phyloP scores from a whole-genome alignment of 2,329 filamentous ascomycete species.

The Mycosphaerella sp. region DNA sequence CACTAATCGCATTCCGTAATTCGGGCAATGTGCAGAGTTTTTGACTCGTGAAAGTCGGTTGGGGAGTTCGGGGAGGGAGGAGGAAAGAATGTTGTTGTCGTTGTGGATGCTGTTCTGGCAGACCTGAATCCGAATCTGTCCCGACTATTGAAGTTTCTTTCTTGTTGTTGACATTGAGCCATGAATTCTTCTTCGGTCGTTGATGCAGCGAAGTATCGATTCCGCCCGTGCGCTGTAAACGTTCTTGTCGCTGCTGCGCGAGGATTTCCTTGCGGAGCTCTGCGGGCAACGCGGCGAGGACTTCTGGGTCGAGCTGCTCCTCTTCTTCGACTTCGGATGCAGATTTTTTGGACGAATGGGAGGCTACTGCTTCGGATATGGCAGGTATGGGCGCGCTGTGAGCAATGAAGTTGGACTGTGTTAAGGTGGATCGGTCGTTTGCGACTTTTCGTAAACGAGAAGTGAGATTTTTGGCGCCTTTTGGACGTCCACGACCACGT shows the following conservation, averaged over 20 bases:
- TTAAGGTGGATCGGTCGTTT: conserved; percentile 49
- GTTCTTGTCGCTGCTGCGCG: conserved; percentile 60
- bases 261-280: conserved; percentile 74
- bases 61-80: conserved; percentile 46
- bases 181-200: conserved; percentile 13
- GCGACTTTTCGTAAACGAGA: conserved; percentile 44
- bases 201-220: conserved; percentile 33
- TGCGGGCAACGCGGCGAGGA: conserved; percentile 75
- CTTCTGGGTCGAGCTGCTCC: conserved; percentile 54
- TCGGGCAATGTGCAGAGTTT: conserved; percentile 53
- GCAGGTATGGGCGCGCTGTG: conserved; percentile 2
- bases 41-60: conserved; percentile 57
- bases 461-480: conserved; percentile 30
- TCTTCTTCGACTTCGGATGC: conserved; percentile 38
- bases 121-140: conserved; percentile 16
- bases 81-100: conserved; percentile 31
- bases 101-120: conserved; percentile 29
- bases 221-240: conserved; percentile 48
- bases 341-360: neutral
- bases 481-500: conserved; percentile 51
- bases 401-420: conserved; percentile 67
- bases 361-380: neutral
- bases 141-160: neutral
- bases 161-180: no score
- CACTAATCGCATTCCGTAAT: conserved; percentile 64